Evolutionary conservation across 176 grass and related monocot species (phyloP), one percentile per base, ranked within the genome.

Genomic region (Pharus latifolius): DNA sequence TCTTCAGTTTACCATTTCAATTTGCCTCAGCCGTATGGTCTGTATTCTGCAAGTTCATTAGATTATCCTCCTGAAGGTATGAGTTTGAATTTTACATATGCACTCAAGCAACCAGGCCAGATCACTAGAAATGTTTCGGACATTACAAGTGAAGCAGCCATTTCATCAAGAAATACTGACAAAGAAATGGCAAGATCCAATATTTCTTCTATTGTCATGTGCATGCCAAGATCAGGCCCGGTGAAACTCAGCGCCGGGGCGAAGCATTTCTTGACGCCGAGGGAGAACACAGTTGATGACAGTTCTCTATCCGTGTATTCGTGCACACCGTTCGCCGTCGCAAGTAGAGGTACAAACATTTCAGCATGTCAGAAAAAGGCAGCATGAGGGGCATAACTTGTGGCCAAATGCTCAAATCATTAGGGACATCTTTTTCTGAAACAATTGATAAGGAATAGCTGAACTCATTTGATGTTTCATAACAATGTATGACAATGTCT

Each of bases 1-100:
- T 81, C 68, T 81, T 76, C 81, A 62, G 46, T 49, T 72, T 80
- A 54, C 54, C 58, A 15, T 72, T 34, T 15, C 24, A 72, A 42
- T 88, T 20, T 72, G 14, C 77, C 65, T 59, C 52, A 53, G 38
- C 42, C 72, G 32, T 71, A 84, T 62, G 17, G 68, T 80, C 30
- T 69, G n/a, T 45, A 68, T 76, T 53, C 60, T 67, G 53, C 55
- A 69, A 41, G 60, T 48, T 67, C 82, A 20, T 47, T 68, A n/a
- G 41, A 56, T 72, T 60, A 32, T 7, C 60, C 45, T 62, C 27
- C 35, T 38, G 35, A 4, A 38, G 8, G 35, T 9, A 38, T 9
- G 8, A 38, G 35, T 38, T 9, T 38, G 52, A 26, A 8, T 16
- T 26, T 25, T 25, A 23, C 9, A 33, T 38, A 67, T 46, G 49